Percentiles rank a stretch among this genome's conserved stretches.
phyloP scores from a whole-genome alignment of 2,329 filamentous ascomycete species.

The Tolypocladium endophyticum region DNA sequence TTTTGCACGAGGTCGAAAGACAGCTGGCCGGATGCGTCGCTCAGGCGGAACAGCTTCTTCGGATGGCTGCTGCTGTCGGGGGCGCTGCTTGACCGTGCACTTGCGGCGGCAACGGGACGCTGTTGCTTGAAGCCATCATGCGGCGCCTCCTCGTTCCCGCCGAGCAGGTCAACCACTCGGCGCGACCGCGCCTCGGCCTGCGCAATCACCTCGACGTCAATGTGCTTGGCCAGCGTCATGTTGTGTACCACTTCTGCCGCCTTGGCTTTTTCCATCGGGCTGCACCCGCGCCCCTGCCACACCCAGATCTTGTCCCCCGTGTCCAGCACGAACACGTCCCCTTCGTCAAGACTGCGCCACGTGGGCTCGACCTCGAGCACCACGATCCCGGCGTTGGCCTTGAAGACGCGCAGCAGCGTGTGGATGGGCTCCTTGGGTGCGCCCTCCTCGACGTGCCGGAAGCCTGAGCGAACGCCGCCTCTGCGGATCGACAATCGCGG shows the following conservation, averaged over 20 bases:
- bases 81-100: neutral
- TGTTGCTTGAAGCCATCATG: constrained; percentile 27
- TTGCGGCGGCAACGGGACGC: constrained; percentile 24
- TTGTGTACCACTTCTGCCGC: constrained; percentile 58
- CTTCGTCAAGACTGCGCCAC: constrained; percentile 52
- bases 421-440: constrained; percentile 25
- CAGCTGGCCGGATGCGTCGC: constrained; percentile 47
- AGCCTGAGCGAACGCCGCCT: constrained; percentile 52
- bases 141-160: constrained; percentile 30
- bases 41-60: constrained; percentile 49
- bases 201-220: constrained; percentile 54
- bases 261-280: constrained; percentile 60
- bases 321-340: constrained; percentile 57
- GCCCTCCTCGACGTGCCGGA: constrained; percentile 48
- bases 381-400: constrained; percentile 39
- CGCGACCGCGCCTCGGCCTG: constrained; percentile 47
- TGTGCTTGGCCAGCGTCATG: constrained; percentile 51
- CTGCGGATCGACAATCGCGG: constrained; percentile 47
- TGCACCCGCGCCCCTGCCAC: constrained; percentile 56
- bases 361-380: constrained; percentile 54
- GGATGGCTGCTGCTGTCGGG: constrained; percentile 6
- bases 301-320: constrained; percentile 55
- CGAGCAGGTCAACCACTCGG: constrained; percentile 45
- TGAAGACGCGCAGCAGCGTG: constrained; percentile 53
- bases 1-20: constrained; percentile 50